phyloP scores from a whole-genome alignment of 2,329 filamentous ascomycete genomes.

The Ophiostoma tasmaniense region DNA sequence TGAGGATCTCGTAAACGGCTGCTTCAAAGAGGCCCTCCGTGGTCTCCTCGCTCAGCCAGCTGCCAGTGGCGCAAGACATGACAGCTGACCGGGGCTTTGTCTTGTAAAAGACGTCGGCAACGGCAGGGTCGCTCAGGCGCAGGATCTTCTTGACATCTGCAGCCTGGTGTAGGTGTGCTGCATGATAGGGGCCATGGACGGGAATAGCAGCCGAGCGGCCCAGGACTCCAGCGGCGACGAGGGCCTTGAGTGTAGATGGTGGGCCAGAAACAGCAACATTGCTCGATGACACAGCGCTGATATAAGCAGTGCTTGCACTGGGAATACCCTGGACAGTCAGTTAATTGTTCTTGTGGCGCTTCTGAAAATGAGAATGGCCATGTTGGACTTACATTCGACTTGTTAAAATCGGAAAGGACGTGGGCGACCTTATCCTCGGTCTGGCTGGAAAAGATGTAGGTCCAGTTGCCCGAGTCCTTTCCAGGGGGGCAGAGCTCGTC shows the following conservation, averaged over 20 bases:
- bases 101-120: constrained; percentile 33
- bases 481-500: constrained; percentile 35
- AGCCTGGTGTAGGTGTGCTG: constrained; percentile 41
- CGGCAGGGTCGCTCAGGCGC: constrained; percentile 33
- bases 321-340: constrained; percentile 31
- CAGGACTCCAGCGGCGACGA: constrained; percentile 34
- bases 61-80: constrained; percentile 43
- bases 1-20: constrained; percentile 42
- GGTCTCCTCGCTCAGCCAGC: constrained; percentile 33
- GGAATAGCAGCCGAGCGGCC: constrained; percentile 41
- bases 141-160: constrained; percentile 39
- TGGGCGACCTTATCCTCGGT: constrained; percentile 42
- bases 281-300: constrained; percentile 43
- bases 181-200: constrained; percentile 50
- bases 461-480: constrained; percentile 53
- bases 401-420: constrained; percentile 50
- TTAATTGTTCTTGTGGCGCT: neutral
- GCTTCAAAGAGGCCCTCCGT: constrained; percentile 35
- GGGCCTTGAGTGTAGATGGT: constrained; percentile 38
- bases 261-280: constrained; percentile 48
- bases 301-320: constrained; percentile 40
- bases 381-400: constrained; percentile 36
- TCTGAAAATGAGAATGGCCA: neutral
- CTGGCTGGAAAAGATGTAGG: constrained; percentile 53
- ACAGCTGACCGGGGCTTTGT: constrained; percentile 39